Percentiles rank a stretch among this genome's conserved stretches.
phyloP scores from a whole-genome alignment of 805 yeast species.

The Candida namnaoensis region DNA sequence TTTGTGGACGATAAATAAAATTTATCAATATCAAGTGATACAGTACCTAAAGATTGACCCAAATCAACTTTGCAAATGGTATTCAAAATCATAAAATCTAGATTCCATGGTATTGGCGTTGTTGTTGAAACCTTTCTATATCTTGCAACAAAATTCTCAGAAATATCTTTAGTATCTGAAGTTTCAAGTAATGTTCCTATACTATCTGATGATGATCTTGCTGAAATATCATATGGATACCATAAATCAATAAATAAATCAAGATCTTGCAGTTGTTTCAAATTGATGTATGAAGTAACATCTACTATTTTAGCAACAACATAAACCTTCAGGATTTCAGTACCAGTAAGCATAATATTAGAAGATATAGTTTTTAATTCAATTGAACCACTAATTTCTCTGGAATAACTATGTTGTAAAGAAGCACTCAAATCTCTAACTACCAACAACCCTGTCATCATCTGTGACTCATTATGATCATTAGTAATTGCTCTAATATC shows the following conservation, averaged over 20 bases:
- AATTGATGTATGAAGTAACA: slow-evolving; percentile 55
- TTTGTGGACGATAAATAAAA: slow-evolving; percentile 68
- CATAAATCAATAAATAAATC: slow-evolving; percentile 78
- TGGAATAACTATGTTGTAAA: slow-evolving; percentile 83
- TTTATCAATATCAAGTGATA: slow-evolving; percentile 44
- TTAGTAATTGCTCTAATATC: slow-evolving; percentile 48
- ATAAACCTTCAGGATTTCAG: slow-evolving; percentile 29
- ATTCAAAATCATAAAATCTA: slow-evolving; percentile 47
- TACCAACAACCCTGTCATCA: slow-evolving; percentile 35
- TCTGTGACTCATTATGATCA: slow-evolving; percentile 27
- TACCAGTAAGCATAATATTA: slow-evolving; percentile 38
- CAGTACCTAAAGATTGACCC: slow-evolving; percentile 75
- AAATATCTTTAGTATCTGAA: slow-evolving; percentile 1
- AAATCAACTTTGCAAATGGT: slow-evolving; percentile 56
- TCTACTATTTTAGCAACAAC: slow-evolving; percentile 46
- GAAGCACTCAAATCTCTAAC: slow-evolving; percentile 57
- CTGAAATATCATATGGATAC: slow-evolving; percentile 40
- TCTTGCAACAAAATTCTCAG: slow-evolving; percentile 27
- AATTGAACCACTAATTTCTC: slow-evolving; percentile 78
- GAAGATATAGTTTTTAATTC: slow-evolving; percentile 35
- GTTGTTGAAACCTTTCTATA: slow-evolving; percentile 53
- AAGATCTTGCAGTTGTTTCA: slow-evolving; percentile 83
- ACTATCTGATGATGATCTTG: background rate
- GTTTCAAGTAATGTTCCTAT: slow-evolving; percentile 5
- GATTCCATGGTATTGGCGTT: slow-evolving; percentile 66